These are phyloP conservation scores for Theileria parva DNA, from an alignment of 169 alveolate species.

Conservation along the genomic window DNA sequence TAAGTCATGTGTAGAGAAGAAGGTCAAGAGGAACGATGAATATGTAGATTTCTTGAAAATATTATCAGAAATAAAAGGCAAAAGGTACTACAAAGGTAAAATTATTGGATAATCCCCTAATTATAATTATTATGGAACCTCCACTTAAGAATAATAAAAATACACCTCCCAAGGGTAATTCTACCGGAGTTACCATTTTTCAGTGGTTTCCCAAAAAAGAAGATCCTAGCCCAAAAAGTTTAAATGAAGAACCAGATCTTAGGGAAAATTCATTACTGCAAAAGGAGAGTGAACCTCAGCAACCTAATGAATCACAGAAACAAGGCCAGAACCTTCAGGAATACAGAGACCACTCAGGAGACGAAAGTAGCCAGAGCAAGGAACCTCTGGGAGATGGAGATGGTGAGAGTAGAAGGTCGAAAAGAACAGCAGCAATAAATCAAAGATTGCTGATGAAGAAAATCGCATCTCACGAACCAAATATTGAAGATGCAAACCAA, in stretches of 20 bases:
- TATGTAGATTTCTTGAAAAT: neutral
- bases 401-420: neutral
- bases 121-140: slow-evolving; percentile 1
- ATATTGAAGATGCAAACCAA: neutral
- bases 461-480: slow-evolving; percentile 20
- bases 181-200: slow-evolving; percentile 12
- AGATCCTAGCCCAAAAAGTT: neutral
- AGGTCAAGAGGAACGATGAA: neutral
- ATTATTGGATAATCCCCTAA: neutral
- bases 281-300: neutral
- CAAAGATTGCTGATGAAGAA: slow-evolving; percentile 37
- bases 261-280: neutral
- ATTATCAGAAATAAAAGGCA: slow-evolving; percentile 22
- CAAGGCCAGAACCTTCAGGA: slow-evolving; percentile 5
- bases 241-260: neutral
- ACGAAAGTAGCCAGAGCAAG: neutral
- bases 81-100: slow-evolving; percentile 19
- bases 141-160: neutral
- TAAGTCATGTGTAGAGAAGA: neutral
- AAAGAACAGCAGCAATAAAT: slow-evolving; percentile 31
- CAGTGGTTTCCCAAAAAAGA: neutral
- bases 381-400: neutral
- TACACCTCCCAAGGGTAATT: slow-evolving; percentile 19
- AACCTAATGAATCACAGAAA: neutral
- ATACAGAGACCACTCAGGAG: neutral